phyloP scores from a whole-genome alignment of 768 basidiomycete species.

The Boletus sp. region DNA sequence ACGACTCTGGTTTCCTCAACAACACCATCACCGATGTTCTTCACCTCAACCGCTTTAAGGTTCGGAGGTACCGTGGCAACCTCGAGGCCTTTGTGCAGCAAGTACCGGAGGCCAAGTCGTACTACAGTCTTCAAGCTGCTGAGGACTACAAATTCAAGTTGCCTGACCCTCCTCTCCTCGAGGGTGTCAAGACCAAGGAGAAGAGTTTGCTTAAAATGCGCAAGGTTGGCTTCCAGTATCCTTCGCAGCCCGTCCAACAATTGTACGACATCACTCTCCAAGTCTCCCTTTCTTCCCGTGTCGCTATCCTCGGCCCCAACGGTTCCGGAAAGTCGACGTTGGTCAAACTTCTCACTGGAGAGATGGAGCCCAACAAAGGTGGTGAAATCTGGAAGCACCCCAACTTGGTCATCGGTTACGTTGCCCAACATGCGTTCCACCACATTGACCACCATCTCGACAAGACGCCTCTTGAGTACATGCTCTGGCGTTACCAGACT shows the following conservation, averaged over 20 bases:
- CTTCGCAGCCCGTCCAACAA: constrained; percentile 80
- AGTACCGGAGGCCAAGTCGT: constrained; percentile 96
- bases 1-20: constrained; percentile 97
- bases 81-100: constrained; percentile 91
- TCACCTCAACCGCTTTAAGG: constrained; percentile 97
- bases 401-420: constrained; percentile 98
- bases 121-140: constrained; percentile 92
- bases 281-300: constrained; percentile 97
- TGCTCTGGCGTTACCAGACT: constrained; percentile 99
- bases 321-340: constrained; percentile 98
- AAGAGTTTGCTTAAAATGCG: constrained; percentile 97
- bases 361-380: constrained; percentile 94
- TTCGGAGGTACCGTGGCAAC: constrained; percentile 93
- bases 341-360: constrained; percentile 95
- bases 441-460: constrained; percentile 98
- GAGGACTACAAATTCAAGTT: constrained; percentile 99
- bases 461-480: constrained; percentile 98
- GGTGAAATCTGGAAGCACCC: constrained; percentile 99
- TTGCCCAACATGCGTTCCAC: constrained; percentile 99
- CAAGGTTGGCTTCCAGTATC: constrained; percentile 97
- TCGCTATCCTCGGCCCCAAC: constrained; percentile 97
- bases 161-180: constrained; percentile 93
- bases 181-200: constrained; percentile 99
- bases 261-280: constrained; percentile 94
- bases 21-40: constrained; percentile 98